Evolutionary conservation across 768 basidiomycete species (phyloP).

Genomic region (Auriscalpium orientale): DNA sequence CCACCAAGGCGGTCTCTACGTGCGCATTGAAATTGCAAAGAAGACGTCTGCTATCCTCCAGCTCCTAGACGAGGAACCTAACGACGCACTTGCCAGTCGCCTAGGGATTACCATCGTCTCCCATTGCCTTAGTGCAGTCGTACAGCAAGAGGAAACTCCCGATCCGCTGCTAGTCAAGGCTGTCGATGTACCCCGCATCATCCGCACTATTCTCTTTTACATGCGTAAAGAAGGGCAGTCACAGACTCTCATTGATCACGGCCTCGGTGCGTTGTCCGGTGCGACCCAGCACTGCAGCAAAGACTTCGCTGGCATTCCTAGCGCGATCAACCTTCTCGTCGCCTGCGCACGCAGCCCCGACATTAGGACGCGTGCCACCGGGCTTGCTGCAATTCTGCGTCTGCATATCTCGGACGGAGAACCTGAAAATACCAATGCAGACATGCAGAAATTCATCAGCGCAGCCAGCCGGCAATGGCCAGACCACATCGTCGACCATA

Average conservation of each 20-base stretch:
- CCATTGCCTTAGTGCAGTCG: conserved; percentile 41
- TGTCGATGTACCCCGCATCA: conserved; percentile 30
- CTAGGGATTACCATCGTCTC: conserved; percentile 43
- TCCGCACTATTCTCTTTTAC: conserved; percentile 33
- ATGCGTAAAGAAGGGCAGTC: conserved; percentile 37
- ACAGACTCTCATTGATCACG: conserved; percentile 43
- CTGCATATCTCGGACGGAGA: conserved; percentile 38
- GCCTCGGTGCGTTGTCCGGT: conserved; percentile 36
- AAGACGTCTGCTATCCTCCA: conserved; percentile 29
- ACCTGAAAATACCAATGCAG: conserved; percentile 36
- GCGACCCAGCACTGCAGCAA: conserved; percentile 37
- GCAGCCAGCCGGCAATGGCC: conserved; percentile 39
- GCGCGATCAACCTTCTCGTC: conserved; percentile 43
- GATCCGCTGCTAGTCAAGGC: conserved; percentile 31
- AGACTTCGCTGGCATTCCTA: conserved; percentile 36
- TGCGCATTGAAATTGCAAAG: neutral
- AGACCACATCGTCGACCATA: conserved; percentile 34
- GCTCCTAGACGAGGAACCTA: conserved; percentile 41
- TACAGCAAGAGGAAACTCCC: conserved; percentile 32
- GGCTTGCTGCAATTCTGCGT: conserved; percentile 46
- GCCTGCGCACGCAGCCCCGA: conserved; percentile 49
- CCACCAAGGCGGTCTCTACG: neutral
- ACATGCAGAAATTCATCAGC: conserved; percentile 40
- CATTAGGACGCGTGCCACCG: conserved; percentile 42
- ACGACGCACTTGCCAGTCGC: conserved; percentile 43